Conservation (phyloP, 2,329 filamentous ascomycete species). For the Emydomyces testavorans region DNA sequence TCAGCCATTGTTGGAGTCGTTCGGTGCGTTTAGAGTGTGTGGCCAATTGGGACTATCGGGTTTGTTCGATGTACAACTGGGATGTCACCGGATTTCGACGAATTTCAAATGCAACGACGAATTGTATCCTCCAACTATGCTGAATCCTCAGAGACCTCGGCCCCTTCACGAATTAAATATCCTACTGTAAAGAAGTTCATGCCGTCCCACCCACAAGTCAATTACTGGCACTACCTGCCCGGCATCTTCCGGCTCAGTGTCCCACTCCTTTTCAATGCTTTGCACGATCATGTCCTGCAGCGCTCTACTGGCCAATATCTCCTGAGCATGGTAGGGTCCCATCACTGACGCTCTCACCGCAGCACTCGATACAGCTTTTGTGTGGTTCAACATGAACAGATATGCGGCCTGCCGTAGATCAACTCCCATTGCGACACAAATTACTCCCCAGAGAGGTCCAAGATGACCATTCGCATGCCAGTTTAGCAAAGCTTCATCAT, state of each 20-base stretch:
- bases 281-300: slow-evolving; percentile 43
- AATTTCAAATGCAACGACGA: slow-evolving; percentile 4
- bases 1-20: slow-evolving; percentile 2
- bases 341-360: slow-evolving; percentile 53
- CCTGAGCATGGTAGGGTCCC: slow-evolving; percentile 55
- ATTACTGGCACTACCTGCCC: slow-evolving; percentile 50
- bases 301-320: slow-evolving; percentile 43
- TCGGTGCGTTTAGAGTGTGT: slow-evolving; percentile 5
- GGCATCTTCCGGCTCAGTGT: slow-evolving; percentile 42
- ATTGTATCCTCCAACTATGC: not conserved
- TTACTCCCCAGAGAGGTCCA: slow-evolving; percentile 49
- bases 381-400: slow-evolving; percentile 53
- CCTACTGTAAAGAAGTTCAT: slow-evolving; percentile 54
- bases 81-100: not conserved
- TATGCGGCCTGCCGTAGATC: slow-evolving; percentile 45
- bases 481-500: slow-evolving; percentile 18
- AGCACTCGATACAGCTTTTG: slow-evolving; percentile 51
- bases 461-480: slow-evolving; percentile 41
- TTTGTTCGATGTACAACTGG: not conserved
- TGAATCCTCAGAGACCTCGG: not conserved
- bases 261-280: slow-evolving; percentile 41
- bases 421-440: slow-evolving; percentile 44
- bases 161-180: slow-evolving; percentile 53
- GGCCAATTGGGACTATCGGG: not conserved
- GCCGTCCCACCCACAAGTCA: slow-evolving; percentile 54